Evolutionary conservation across 257 asterid species (phyloP), one percentile per base, ranked within the genome.

Genomic region (Euphrasia confusa): DNA sequence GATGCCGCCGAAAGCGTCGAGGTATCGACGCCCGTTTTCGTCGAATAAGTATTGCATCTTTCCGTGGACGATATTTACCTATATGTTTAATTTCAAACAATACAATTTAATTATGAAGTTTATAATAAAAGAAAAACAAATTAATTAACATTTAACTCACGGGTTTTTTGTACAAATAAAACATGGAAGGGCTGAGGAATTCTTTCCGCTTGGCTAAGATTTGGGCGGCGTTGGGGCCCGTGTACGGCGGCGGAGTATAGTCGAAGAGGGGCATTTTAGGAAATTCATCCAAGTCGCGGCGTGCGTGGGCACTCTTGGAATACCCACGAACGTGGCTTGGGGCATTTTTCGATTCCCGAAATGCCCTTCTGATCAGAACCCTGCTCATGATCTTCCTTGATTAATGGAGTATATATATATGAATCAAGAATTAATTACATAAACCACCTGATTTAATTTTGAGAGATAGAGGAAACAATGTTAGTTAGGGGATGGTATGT

Each of bases 11-110:
- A 87, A 87, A 0, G 83, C 82, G 30, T 87, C 94, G 0, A 87
- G 80, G 61, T 80, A 87, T 73, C 94, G 69, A 3, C 87, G 75
- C 0, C 95, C 94, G 1, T 60, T 71, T 39, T 82, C 95, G 11
- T 87, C 95, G 42, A 79, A 84, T 79, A 87, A 64, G 71, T 84
- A 87, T 35, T 82, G 95, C 90, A 76, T 82, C 85, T 81, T 87
- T 13, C 95, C 95, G 37, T 84, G 82, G 40, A 87, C 94, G 3
- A 87, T 32, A 35, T 87, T 84, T 58, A 87, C 77, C 93, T 87
- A 10, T 48, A 48, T 2, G 2, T 8, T 21, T 21, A 21, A 21
- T 21, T 21, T 1, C 13, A 52, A 52, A 17, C 15, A 18, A 52
- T 2, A 3, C 33, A 30, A 30, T 30, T 30, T 30, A 30, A 30